Conservation (phyloP, 2,329 filamentous ascomycete genomes). For the Venturia nashicola region DNA sequence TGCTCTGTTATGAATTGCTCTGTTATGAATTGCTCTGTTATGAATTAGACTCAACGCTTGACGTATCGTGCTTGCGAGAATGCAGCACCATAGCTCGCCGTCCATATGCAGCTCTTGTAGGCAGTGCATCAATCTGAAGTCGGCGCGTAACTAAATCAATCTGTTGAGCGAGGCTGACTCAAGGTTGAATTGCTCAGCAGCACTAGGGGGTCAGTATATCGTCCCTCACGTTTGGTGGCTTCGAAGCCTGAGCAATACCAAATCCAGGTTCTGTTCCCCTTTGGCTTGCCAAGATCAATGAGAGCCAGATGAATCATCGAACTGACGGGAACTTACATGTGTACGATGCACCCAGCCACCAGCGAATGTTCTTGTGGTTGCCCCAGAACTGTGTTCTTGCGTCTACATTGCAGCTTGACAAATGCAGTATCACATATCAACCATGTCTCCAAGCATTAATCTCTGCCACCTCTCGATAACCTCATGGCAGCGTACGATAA, state of each 20-base stretch:
- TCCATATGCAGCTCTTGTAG: not conserved
- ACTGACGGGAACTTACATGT: not conserved
- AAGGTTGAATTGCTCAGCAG: not conserved
- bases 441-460: slow-evolving; percentile 58
- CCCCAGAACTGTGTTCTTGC: not conserved
- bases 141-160: not conserved
- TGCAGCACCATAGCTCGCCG: too few species aligned
- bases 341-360: not conserved
- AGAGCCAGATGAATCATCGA: not conserved
- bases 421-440: slow-evolving; percentile 25
- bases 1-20: too few species aligned
- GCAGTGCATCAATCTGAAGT: not conserved
- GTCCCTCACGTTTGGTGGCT: not conserved
- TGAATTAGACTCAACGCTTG: not conserved
- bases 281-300: not conserved
- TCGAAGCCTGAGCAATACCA: not conserved
- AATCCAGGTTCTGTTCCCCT: too few species aligned
- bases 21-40: not conserved
- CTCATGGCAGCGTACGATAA: slow-evolving; percentile 67
- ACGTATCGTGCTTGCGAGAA: not conserved
- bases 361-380: not conserved
- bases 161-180: not conserved
- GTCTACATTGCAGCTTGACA: not conserved
- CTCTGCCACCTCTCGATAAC: slow-evolving; percentile 72
- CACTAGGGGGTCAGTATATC: not conserved